Evolutionary conservation across 176 grass and related monocot genomes (phyloP).

Genomic region (Triticum turgidum): DNA sequence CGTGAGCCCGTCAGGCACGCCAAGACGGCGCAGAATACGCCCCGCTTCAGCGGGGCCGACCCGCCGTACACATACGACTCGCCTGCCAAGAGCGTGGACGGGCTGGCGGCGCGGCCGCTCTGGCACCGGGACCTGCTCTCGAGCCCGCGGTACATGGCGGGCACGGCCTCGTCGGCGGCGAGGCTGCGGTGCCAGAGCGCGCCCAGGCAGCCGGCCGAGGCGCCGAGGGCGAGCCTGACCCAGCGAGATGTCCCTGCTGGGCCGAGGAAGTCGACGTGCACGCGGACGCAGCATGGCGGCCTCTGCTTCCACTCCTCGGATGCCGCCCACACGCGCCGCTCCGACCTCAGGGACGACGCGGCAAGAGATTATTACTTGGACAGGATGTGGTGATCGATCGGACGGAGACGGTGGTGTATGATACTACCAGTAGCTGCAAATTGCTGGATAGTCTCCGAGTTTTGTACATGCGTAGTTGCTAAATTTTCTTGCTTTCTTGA

Average conservation of each 20-base stretch:
- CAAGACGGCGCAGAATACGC: constrained; percentile 63
- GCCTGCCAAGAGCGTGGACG: constrained; percentile 52
- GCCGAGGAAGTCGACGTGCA: constrained; percentile 41
- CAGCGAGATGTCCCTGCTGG: background rate
- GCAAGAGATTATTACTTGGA: constrained; percentile 81
- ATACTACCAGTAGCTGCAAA: background rate
- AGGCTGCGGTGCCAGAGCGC: constrained; percentile 68
- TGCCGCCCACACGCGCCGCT: constrained; percentile 20
- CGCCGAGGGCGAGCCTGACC: constrained; percentile 26
- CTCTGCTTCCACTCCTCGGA: constrained; percentile 29
- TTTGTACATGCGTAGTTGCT: constrained; percentile 31
- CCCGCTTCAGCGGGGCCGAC: constrained; percentile 11
- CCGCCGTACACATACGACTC: constrained; percentile 10
- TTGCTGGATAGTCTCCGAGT: background rate
- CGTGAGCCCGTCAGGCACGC: constrained; percentile 21
- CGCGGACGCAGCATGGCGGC: constrained; percentile 25
- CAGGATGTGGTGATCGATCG: constrained; percentile 66
- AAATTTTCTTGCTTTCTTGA: too few relatives aligned
- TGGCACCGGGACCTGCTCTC: constrained; percentile 27
- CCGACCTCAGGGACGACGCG: constrained; percentile 31
- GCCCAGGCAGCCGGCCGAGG: constrained; percentile 41
- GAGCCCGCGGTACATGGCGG: constrained; percentile 79
- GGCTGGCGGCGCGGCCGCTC: constrained; percentile 24
- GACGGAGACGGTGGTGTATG: background rate
- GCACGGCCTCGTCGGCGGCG: constrained; percentile 72